These are phyloP conservation scores for Bathelium albidoporum DNA, from an alignment of 495 filamentous ascomycete species.

Conservation along the genomic window DNA sequence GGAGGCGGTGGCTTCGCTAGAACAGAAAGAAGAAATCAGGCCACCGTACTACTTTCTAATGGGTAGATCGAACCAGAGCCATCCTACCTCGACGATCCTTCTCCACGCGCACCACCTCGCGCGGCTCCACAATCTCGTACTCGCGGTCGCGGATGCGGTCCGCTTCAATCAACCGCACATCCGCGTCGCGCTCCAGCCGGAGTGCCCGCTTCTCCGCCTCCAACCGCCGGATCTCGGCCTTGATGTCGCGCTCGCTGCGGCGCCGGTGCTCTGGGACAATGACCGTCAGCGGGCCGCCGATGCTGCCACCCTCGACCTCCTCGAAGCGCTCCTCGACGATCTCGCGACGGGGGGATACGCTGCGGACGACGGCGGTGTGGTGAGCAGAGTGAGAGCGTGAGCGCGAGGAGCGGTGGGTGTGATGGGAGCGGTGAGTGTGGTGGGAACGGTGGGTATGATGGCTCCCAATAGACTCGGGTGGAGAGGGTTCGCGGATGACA, in stretches of 20 bases:
- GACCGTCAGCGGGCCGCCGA: conserved; percentile 33
- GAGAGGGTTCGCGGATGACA: conserved; percentile 12
- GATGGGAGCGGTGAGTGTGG: conserved; percentile 8
- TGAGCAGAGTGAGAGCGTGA: conserved; percentile 2
- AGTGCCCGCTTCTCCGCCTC: conserved; percentile 41
- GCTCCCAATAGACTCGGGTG: conserved; percentile 5
- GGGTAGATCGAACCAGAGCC: conserved; percentile 47
- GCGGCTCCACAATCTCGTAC: conserved; percentile 37
- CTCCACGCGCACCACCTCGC: conserved; percentile 53
- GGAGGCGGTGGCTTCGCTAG: background rate
- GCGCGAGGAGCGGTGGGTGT: conserved; percentile 4
- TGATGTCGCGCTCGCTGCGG: conserved; percentile 43
- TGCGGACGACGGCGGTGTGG: conserved; percentile 13
- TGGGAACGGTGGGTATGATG: conserved; percentile 9
- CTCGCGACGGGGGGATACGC: conserved; percentile 23
- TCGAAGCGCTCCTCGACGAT: conserved; percentile 33
- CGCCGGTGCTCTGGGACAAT: conserved; percentile 42
- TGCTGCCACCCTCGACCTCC: conserved; percentile 35
- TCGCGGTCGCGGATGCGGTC: conserved; percentile 35
- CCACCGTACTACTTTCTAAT: conserved; percentile 38
- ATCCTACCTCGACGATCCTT: conserved; percentile 84
- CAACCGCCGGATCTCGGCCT: conserved; percentile 46
- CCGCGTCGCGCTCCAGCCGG: conserved; percentile 32
- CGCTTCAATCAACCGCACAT: conserved; percentile 36
- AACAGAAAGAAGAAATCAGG: background rate